Conservation (phyloP, 2,329 filamentous ascomycete genomes). For the Penicillium sp. region DNA sequence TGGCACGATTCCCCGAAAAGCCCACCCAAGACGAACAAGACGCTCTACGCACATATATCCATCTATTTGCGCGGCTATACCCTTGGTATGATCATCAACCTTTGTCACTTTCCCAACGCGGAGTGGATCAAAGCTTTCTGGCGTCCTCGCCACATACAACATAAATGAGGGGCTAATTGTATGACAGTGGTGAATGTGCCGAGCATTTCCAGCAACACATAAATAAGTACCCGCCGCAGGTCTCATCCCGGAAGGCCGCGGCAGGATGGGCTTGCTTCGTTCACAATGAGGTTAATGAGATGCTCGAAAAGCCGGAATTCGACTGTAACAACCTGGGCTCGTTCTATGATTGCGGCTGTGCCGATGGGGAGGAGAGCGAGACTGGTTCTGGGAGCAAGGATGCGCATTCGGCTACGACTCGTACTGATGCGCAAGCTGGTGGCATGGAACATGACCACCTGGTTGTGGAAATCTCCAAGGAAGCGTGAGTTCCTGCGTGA, state of each 20-base stretch:
- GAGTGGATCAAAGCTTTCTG: background rate
- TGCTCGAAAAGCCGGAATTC: slow-evolving; percentile 61
- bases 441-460: slow-evolving; percentile 17
- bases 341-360: slow-evolving; percentile 68
- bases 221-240: slow-evolving; percentile 64
- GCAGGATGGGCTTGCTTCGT: slow-evolving; percentile 68
- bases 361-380: slow-evolving; percentile 52
- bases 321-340: slow-evolving; percentile 66
- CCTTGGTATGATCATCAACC: slow-evolving; percentile 52
- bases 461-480: slow-evolving; percentile 38
- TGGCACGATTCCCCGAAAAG: slow-evolving; percentile 65
- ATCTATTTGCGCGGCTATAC: slow-evolving; percentile 65
- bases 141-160: background rate
- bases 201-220: slow-evolving; percentile 63
- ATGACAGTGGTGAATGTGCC: slow-evolving; percentile 62
- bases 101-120: background rate
- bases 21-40: slow-evolving; percentile 62
- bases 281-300: slow-evolving; percentile 66
- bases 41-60: slow-evolving; percentile 61
- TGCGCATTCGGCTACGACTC: slow-evolving; percentile 8
- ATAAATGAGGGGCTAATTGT: slow-evolving; percentile 10
- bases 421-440: slow-evolving; percentile 6
- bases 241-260: slow-evolving; percentile 61
- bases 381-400: slow-evolving; percentile 9
- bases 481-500: slow-evolving; percentile 30